phyloP scores from a whole-genome alignment of 176 grass and related monocot genomes.

The Echinochloa phyllopogon region DNA sequence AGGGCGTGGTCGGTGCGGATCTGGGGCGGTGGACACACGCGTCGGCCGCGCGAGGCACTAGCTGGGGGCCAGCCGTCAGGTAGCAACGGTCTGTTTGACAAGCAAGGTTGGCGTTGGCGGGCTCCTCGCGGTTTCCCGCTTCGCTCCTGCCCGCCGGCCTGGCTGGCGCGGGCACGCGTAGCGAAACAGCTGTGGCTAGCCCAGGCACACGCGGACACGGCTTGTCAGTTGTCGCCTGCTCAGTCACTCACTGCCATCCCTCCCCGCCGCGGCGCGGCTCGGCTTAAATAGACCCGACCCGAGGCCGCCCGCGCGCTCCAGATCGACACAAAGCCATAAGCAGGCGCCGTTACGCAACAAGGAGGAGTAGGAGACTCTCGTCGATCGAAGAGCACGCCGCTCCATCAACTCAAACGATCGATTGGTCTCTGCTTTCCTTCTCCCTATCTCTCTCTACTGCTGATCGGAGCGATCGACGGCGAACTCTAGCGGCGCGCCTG shows the following conservation, averaged over 20 bases:
- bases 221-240: neutral
- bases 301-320: neutral
- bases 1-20: neutral
- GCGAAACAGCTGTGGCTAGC: neutral
- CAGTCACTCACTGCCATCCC: neutral
- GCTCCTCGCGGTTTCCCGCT: neutral
- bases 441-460: neutral
- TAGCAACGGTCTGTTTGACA: no score
- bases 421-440: neutral
- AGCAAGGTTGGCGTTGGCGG: neutral
- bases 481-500: neutral
- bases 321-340: neutral
- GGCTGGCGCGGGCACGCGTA: no score
- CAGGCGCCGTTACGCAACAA: neutral
- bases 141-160: neutral
- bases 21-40: neutral
- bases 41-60: neutral
- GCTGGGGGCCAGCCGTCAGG: no score
- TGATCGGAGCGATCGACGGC: neutral
- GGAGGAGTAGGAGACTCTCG: neutral
- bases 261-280: no score
- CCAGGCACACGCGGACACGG: neutral
- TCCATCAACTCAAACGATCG: neutral
- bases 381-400: neutral
- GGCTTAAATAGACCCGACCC: neutral